These are phyloP conservation scores for Mastigamoeba balamuthi DNA, from an alignment of 78 protist genomes.

Conservation along the genomic window DNA sequence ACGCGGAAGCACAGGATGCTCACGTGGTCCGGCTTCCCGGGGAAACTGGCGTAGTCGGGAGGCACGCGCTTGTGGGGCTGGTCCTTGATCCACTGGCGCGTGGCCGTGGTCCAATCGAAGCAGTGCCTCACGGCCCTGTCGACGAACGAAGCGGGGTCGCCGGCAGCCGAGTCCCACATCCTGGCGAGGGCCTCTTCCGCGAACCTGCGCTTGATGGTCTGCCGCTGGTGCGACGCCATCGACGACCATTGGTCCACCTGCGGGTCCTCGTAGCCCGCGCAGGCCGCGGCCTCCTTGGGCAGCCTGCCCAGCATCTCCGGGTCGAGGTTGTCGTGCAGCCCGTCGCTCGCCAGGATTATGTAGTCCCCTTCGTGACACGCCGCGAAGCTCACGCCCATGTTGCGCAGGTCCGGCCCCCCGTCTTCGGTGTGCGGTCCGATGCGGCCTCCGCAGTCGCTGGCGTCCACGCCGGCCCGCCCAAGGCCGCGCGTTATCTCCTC, in stretches of 20 bases:
- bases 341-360: conserved; percentile 31
- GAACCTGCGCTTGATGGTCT: conserved; percentile 11
- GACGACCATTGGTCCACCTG: conserved; percentile 12
- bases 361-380: conserved; percentile 20
- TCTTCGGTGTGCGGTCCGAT: conserved; percentile 45
- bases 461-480: too few species aligned
- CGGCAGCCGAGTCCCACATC: not conserved
- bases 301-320: conserved; percentile 42
- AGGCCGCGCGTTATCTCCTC: too few species aligned
- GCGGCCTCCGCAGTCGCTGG: conserved; percentile 55
- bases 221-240: conserved; percentile 20
- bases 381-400: conserved; percentile 29
- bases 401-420: conserved; percentile 51
- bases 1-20: conserved; percentile 36
- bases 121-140: conserved; percentile 18
- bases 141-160: conserved; percentile 14
- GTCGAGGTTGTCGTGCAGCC: conserved; percentile 54
- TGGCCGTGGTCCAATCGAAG: conserved; percentile 17
- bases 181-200: conserved; percentile 4
- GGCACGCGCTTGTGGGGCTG: conserved; percentile 19
- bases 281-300: conserved; percentile 7
- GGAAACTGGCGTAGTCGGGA: conserved; percentile 3
- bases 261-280: conserved; percentile 1
- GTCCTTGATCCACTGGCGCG: conserved; percentile 17
- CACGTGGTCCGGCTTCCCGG: conserved; percentile 55